A percentile compares a stretch with the other conserved stretches of the same genome.
Evolutionary conservation across 805 yeast genomes (phyloP).

Genomic region (Cyberlindnera mrakii): DNA sequence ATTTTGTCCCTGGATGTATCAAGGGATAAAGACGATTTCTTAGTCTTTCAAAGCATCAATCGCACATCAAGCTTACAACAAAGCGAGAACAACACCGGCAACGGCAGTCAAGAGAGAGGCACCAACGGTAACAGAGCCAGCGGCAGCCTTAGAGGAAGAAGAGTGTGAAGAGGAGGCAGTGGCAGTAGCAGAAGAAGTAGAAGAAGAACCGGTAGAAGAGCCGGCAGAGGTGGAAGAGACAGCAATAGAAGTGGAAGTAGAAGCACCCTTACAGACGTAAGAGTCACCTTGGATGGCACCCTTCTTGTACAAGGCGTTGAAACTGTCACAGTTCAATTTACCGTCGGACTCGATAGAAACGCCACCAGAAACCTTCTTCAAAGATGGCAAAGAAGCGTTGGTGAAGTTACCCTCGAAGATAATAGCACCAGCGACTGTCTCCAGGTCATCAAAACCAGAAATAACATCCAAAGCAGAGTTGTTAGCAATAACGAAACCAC

Average conservation of each 20-base stretch:
- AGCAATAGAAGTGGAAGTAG: slow-evolving; percentile 40
- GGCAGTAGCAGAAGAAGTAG: slow-evolving; percentile 22
- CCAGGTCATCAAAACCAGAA: slow-evolving; percentile 68
- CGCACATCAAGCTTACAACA: slow-evolving; percentile 32
- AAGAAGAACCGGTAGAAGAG: slow-evolving; percentile 23
- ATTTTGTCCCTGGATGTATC: neutral
- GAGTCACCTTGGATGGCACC: slow-evolving; percentile 91
- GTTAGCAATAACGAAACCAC: slow-evolving; percentile 89
- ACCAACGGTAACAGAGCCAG: slow-evolving; percentile 37
- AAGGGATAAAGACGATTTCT: too few relatives aligned
- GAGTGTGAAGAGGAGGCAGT: slow-evolving; percentile 14
- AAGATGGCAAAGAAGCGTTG: slow-evolving; percentile 67
- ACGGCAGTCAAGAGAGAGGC: slow-evolving; percentile 43
- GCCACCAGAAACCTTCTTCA: slow-evolving; percentile 87
- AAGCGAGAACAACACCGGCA: slow-evolving; percentile 34
- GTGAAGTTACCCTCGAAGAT: slow-evolving; percentile 73
- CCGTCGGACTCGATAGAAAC: slow-evolving; percentile 73
- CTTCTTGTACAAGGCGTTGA: slow-evolving; percentile 62
- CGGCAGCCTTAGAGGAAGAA: slow-evolving; percentile 30
- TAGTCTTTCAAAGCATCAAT: too few relatives aligned
- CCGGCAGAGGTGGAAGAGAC: slow-evolving; percentile 26
- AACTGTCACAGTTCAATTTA: slow-evolving; percentile 75
- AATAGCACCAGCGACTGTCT: slow-evolving; percentile 84
- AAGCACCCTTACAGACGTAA: slow-evolving; percentile 67
- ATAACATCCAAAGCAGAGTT: slow-evolving; percentile 65